Base-by-base conservation (phyloP, 164 flowering plant genomes). In the Umbilicus rupestris region DNA sequence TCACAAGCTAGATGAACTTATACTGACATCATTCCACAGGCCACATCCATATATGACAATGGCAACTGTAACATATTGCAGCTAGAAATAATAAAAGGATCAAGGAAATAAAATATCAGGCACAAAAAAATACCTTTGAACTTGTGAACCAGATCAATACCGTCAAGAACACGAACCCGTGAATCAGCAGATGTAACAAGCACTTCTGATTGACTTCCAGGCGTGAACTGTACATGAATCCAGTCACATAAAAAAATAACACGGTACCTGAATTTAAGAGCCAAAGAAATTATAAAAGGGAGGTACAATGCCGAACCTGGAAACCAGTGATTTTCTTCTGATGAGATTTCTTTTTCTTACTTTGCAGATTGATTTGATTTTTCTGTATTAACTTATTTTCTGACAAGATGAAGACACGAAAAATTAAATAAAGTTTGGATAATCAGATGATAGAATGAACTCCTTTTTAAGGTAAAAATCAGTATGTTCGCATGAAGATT, bases 141-240 rank as follows among this genome's bases (percentile, higher is more conserved):
- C 70, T 92, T 95, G 81, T 92, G 92, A 66, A 87, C 80, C 63
- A 88, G 78, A 76, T 92, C 97, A 72, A 71, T 73, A 72, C 90
- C 89, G 71, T 92, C 89, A 75, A 95, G 72, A 66, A 95, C 92
- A 49, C 99, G 85, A 69, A 95, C 70, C 69, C 96, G 82, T 45
- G 97, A 95, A 83, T 95, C 99, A 50, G 97, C 96, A 47, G 97
- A 88, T 58, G 99, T 92, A 47, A 95, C 73, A 16, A 95, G 84
- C 73, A 90, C 96, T 83, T 95, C 97, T 57, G 98, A 82, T 63
- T 85, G 81, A 73, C 94, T 95, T 73, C 96, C 94, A 31, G 97
- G 97, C 8, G 85, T 81, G 82, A 90, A 95, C 99, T 95, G 87
- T 73, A 9, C 65, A 28, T 55, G 60, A 14, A 55, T 28, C 33